These are phyloP conservation scores for Tausonia pullulans DNA, from an alignment of 1,284 basidiomycete genomes.

Conservation along the genomic window DNA sequence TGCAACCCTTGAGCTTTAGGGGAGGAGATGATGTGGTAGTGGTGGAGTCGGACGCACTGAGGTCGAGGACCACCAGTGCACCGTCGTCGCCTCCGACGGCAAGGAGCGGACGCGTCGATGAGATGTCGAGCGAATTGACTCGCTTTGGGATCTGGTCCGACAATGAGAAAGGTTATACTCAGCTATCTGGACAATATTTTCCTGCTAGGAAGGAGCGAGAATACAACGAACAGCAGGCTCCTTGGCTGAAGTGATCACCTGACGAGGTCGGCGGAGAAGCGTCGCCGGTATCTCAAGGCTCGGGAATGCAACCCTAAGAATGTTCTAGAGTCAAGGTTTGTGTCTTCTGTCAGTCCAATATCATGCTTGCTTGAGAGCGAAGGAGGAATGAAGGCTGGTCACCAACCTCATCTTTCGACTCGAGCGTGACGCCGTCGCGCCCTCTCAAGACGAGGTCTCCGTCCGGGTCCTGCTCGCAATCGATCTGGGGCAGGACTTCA, in stretches of 20 bases:
- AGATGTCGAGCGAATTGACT: conserved; percentile 8
- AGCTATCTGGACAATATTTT: background rate
- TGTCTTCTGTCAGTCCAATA: too few relatives aligned
- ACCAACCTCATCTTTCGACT: background rate
- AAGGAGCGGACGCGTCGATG: background rate
- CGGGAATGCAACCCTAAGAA: conserved; percentile 4
- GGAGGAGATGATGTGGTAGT: background rate
- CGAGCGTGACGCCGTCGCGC: background rate
- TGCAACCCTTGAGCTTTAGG: conserved; percentile 4
- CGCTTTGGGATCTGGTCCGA: background rate
- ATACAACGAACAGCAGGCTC: background rate
- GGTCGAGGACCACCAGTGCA: background rate
- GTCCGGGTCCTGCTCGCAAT: conserved; percentile 3
- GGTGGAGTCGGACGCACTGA: background rate
- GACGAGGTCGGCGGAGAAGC: background rate
- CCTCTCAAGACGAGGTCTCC: conserved; percentile 3
- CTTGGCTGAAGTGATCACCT: background rate
- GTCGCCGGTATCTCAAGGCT: conserved; percentile 3
- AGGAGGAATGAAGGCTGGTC: background rate
- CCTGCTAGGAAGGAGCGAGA: background rate
- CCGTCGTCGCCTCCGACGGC: conserved; percentile 9
- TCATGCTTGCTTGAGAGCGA: background rate
- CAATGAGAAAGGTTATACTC: background rate
- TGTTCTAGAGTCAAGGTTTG: too few relatives aligned
- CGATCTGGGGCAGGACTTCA: background rate